Base-by-base conservation (phyloP, 305 asterid species). In the Fraxinus velutina region DNA sequence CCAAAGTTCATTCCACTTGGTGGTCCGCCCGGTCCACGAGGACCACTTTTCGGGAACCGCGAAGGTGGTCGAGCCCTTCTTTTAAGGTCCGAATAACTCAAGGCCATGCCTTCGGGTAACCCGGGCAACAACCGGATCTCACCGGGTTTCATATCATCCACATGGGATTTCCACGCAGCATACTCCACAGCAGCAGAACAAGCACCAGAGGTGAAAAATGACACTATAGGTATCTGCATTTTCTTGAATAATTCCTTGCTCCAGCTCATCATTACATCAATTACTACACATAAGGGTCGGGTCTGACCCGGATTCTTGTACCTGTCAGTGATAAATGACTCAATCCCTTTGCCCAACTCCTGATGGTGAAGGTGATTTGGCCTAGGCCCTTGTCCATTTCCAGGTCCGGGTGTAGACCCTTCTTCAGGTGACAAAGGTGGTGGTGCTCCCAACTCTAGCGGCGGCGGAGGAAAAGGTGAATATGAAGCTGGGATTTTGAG, bases 261-360 rank as follows among this genome's bases (percentile, higher is more conserved):
- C 92, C 92, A 89, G 64, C 91, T 86, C 92, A 91, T 91, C 97
- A 93, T 89, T 37, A 88, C 86, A 73, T 93, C 97, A 75, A 93
- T 83, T 52, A 92, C 88, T 4, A 83, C 94, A 73, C 92, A 91
- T 19, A 78, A 52, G 75, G 92, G 91, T 75, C 88, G 82, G 83
- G 71, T 62, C 81, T 5, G 78, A 30, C 79, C 84, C 75, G 83
- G n/a, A 17, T 84, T 82, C 33, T 29, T 24, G 68, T 78, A 85
- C 62, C 89, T 89, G 2, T 73, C 80, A 0, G 80, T 33, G 42
- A 91, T 83, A 44, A 89, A 84, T 0, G 82, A 24, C 81, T 91
- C 88, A 0, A 90, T 86, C 47, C 92, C 96, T 4, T 77, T 75
- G 0, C 89, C 89, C 81, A 91, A 70, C 30, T 83, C 75, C 44